Base-by-base conservation (phyloP, 1,284 basidiomycete species). In the Marasmius tenuissimus region DNA sequence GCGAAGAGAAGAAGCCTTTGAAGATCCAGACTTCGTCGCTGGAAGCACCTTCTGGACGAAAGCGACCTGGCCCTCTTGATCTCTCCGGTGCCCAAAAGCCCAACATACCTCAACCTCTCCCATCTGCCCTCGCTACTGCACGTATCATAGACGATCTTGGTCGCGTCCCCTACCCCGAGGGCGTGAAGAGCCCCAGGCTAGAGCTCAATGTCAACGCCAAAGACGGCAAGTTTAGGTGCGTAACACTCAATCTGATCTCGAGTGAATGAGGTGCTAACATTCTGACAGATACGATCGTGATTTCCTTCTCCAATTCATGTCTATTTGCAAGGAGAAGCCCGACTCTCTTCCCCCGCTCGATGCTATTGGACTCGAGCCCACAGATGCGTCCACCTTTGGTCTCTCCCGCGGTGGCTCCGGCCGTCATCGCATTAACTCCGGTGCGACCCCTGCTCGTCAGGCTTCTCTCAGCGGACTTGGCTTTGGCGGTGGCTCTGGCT, bases 271-370 rank as follows among this genome's bases (percentile, higher is more conserved):
- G 35, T 50, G 20, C 45, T 20, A 34, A 57, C 9, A 6, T 22
- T 61, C 8, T 51, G 50, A 12, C 59, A 93, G 96, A 69, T 99
- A 99, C 76, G 96, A 98, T 76, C 94, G 97, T 55, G 94, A 97
- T 50, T 99, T 99, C 87, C 83, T 99, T 37, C 78, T 99, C 66
- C 97, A 99, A 73, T 99, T 99, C 81, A 97, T 98, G 94, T 80
- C 81, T 45, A 81, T 97, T 61, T 99, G 96, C 83, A 93, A 90
- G 75, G 96, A 98, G 76, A 97, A 96, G 77, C 97, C 97, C 0
- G 92, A 92, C 61, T 85, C 86, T 60, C 87, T 98, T 33, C 95
- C 96, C 39, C 87, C 93, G 64, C 85, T 98, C 54, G 94, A 97
- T 68, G 90, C 91, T 35, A 92, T 99, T 69, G 97, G 97, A 59